Conservation (phyloP, 2,329 filamentous ascomycete species). For the Pseudogymnoascus sp. region DNA sequence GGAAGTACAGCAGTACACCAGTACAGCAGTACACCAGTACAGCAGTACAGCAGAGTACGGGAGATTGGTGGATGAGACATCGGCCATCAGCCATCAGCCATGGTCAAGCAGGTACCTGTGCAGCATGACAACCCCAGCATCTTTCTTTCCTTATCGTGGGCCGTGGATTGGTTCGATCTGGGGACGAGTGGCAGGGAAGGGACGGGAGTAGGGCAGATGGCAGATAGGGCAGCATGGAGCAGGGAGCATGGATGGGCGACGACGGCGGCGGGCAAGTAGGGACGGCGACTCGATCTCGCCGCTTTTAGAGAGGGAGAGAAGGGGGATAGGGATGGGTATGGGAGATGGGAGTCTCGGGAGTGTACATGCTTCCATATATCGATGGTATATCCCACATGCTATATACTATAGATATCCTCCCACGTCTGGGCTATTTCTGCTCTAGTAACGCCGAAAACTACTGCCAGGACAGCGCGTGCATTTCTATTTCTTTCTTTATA, state of each 20-base stretch:
- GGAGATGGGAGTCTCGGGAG: no score
- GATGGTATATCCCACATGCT: no score
- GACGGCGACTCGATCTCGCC: background rate
- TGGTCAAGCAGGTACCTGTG: constrained; percentile 7
- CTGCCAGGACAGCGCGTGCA: no score
- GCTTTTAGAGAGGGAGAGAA: background rate
- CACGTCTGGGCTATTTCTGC: no score
- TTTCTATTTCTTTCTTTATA: no score
- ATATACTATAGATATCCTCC: no score
- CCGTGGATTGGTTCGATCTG: background rate
- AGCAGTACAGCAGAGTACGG: background rate
- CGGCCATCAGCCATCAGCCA: background rate
- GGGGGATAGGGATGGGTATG: background rate
- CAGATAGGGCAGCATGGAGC: background rate
- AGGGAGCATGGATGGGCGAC: background rate
- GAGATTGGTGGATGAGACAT: constrained; percentile 3
- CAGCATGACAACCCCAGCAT: background rate
- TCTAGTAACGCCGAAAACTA: no score
- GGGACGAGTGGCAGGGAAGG: background rate
- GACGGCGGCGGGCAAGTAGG: background rate
- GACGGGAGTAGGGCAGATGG: background rate
- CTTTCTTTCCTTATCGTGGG: background rate
- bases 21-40: background rate
- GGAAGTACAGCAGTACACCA: no score
- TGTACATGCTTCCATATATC: no score